Percentiles rank a stretch among this genome's conserved stretches.
These are phyloP conservation scores for Strobilomyces confusus DNA, from an alignment of 768 basidiomycete species.

Conservation along the genomic window DNA sequence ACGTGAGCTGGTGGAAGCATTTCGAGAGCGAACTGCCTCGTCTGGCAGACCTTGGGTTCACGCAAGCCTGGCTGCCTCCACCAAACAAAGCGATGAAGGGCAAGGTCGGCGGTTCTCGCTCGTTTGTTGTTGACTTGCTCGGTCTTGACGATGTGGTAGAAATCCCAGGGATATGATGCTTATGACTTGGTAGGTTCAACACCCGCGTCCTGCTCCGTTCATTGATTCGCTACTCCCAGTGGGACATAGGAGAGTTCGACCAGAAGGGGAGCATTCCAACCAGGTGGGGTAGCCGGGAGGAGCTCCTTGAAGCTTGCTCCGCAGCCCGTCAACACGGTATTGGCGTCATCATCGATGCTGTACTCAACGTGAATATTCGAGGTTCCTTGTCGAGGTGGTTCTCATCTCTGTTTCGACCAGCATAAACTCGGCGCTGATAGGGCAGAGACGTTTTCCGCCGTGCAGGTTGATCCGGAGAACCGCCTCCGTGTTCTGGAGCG, in stretches of 20 bases:
- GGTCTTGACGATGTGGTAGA: constrained; percentile 34
- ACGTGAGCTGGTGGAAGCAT: constrained; percentile 78
- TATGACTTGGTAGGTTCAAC: constrained; percentile 67
- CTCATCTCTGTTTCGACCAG: constrained; percentile 33
- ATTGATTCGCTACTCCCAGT: constrained; percentile 40
- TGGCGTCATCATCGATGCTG: constrained; percentile 79
- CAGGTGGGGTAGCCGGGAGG: constrained; percentile 84
- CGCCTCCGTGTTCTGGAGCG: constrained; percentile 58
- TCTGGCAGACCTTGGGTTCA: constrained; percentile 66
- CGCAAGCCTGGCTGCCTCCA: constrained; percentile 81
- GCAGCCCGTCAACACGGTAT: constrained; percentile 67
- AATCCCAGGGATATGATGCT: constrained; percentile 78
- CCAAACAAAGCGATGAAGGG: constrained; percentile 69
- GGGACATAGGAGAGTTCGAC: constrained; percentile 84
- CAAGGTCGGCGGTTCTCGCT: constrained; percentile 35
- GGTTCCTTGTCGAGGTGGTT: background rate
- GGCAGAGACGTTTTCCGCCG: constrained; percentile 61
- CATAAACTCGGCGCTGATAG: constrained; percentile 86
- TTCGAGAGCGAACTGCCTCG: constrained; percentile 61
- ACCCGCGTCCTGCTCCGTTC: background rate
- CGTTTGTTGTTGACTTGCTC: background rate
- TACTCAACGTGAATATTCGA: constrained; percentile 65
- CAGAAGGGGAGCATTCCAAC: constrained; percentile 71
- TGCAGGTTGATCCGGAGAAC: constrained; percentile 67
- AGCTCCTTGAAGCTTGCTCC: constrained; percentile 66